A percentile compares a stretch with the other conserved stretches of the same genome.
Conservation (phyloP, 2,329 filamentous ascomycete genomes). For the Elsinoe necatrix region DNA sequence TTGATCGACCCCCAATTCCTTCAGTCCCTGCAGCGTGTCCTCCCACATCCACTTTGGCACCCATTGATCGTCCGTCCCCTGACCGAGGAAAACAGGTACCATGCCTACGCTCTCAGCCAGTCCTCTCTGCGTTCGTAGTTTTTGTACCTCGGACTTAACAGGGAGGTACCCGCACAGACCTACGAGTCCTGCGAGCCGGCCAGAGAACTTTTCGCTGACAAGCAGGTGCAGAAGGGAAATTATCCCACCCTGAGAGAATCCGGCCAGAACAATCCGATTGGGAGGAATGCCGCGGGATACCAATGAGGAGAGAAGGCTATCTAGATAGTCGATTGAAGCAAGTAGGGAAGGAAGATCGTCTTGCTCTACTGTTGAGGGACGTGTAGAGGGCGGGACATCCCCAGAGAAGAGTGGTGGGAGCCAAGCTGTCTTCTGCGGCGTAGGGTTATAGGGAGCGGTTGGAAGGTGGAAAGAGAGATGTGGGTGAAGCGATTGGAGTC, state of each 20-base stretch:
- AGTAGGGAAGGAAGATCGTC: slow-evolving; percentile 41
- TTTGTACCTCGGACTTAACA: slow-evolving; percentile 32
- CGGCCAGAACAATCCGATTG: slow-evolving; percentile 39
- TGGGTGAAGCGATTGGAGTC: slow-evolving; percentile 40
- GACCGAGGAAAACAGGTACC: slow-evolving; percentile 39
- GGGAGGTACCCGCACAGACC: slow-evolving; percentile 44
- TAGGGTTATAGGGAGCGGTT: slow-evolving; percentile 40
- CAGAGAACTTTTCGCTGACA: slow-evolving; percentile 32
- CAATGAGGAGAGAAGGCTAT: slow-evolving; percentile 36
- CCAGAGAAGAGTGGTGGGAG: slow-evolving; percentile 35
- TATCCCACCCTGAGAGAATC: slow-evolving; percentile 43
- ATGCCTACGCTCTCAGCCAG: slow-evolving; percentile 30
- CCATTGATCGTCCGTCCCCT: slow-evolving; percentile 41
- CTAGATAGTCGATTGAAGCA: slow-evolving; percentile 34
- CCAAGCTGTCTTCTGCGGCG: slow-evolving; percentile 41
- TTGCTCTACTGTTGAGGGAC: slow-evolving; percentile 37
- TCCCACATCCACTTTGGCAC: slow-evolving; percentile 39
- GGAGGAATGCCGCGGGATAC: slow-evolving; percentile 34
- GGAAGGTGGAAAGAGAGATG: slow-evolving; percentile 45
- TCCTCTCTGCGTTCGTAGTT: slow-evolving; percentile 32
- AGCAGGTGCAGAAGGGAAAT: slow-evolving; percentile 38
- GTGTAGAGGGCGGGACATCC: slow-evolving; percentile 30
- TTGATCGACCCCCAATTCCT: slow-evolving; percentile 33
- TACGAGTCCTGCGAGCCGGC: slow-evolving; percentile 35
- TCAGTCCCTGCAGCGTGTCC: slow-evolving; percentile 35